Conservation (phyloP, 352 stramenopile genomes). For the Aphanomyces astaci region DNA sequence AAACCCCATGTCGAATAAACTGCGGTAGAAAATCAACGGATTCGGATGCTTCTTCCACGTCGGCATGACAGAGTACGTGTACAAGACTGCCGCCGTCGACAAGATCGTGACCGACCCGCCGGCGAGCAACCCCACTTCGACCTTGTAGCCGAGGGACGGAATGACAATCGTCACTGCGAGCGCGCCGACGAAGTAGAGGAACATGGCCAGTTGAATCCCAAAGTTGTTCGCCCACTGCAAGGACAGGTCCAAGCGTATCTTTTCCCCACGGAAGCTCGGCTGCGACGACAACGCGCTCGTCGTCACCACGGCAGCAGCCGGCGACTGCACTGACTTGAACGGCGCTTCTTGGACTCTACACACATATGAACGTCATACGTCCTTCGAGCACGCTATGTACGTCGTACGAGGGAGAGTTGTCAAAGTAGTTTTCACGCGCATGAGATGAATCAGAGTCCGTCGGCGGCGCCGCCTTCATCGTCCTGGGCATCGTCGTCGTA, state of each 20-base stretch:
- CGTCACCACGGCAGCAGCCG: background rate
- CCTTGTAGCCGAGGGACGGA: conserved; percentile 42
- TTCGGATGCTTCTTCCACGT: conserved; percentile 83
- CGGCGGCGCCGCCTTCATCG: background rate
- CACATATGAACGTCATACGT: background rate
- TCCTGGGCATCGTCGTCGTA: background rate
- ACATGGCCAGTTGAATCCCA: conserved; percentile 77
- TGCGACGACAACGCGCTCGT: background rate
- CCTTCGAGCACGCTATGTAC: background rate
- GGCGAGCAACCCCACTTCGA: conserved; percentile 61
- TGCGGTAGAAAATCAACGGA: conserved; percentile 81
- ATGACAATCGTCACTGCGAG: conserved; percentile 50
- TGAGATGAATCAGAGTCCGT: background rate
- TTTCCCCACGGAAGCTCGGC: conserved; percentile 26
- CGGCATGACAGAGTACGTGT: conserved; percentile 71
- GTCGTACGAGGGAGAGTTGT: background rate
- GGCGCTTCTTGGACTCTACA: conserved; percentile 1
- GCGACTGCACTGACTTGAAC: conserved; percentile 16
- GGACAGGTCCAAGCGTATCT: conserved; percentile 78
- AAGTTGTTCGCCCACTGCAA: conserved; percentile 85
- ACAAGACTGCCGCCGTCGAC: conserved; percentile 57
- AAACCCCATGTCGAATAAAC: conserved; percentile 73
- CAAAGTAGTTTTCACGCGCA: background rate
- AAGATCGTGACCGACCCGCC: conserved; percentile 73
- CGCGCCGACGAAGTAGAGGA: conserved; percentile 55